Percentiles rank a stretch among this genome's conserved stretches.
Conservation (phyloP, 1,284 basidiomycete genomes). For the Naganishia liquefaciens region DNA sequence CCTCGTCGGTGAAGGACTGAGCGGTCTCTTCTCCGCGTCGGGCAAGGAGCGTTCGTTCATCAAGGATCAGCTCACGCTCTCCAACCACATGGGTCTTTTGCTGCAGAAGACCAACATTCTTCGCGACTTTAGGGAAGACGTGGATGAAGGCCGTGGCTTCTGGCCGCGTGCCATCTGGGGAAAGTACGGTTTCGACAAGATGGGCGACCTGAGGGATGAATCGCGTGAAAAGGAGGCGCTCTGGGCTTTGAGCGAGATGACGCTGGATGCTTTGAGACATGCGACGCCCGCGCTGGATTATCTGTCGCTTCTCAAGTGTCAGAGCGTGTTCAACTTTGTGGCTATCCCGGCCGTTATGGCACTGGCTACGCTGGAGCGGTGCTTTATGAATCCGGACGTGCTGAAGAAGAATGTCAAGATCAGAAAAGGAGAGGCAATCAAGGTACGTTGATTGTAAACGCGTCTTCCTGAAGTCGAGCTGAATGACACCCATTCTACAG, state of each 20-base stretch:
- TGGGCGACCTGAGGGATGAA: constrained; percentile 55
- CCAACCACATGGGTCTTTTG: constrained; percentile 94
- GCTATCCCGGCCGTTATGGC: constrained; percentile 96
- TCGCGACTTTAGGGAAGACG: constrained; percentile 92
- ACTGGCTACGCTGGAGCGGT: constrained; percentile 85
- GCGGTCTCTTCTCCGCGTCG: constrained; percentile 83
- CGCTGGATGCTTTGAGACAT: constrained; percentile 84
- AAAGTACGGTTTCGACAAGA: constrained; percentile 64
- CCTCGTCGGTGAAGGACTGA: constrained; percentile 94
- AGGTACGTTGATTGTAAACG: constrained; percentile 57
- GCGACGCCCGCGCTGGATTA: constrained; percentile 87
- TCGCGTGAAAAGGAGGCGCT: constrained; percentile 64
- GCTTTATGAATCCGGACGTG: constrained; percentile 92
- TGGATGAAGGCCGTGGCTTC: constrained; percentile 81
- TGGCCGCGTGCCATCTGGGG: constrained; percentile 96
- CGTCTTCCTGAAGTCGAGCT: no score
- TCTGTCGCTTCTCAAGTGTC: constrained; percentile 80
- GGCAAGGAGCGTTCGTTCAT: constrained; percentile 79
- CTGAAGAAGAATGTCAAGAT: constrained; percentile 93
- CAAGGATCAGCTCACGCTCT: constrained; percentile 77
- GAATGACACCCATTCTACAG: constrained; percentile 52
- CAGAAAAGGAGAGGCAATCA: constrained; percentile 83
- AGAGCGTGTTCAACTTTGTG: constrained; percentile 94
- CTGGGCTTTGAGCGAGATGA: constrained; percentile 83
- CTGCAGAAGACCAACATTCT: constrained; percentile 99